Evolutionary conservation across 163 green algal genomes (phyloP).

Genomic region (Chlamydomonas reinhardtii): DNA sequence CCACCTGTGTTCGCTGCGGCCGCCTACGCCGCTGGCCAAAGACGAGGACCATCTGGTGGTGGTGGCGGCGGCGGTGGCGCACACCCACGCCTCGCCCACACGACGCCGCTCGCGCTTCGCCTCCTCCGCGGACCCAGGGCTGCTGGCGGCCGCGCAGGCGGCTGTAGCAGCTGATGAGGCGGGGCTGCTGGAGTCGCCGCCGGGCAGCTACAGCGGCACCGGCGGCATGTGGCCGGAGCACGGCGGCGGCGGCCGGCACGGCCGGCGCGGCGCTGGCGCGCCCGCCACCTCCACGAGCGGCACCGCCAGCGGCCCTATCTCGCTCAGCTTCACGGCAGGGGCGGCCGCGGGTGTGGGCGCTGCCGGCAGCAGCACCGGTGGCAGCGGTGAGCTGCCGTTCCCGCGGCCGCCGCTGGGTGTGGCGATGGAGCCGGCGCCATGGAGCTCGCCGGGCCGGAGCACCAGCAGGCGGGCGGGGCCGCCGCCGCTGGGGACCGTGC

Average conservation of each 20-base stretch:
- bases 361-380: too few species aligned
- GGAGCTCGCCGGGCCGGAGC: background rate
- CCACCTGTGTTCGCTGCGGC: slow-evolving; percentile 23
- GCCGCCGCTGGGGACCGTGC: background rate
- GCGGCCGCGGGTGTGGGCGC: too few species aligned
- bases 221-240: background rate
- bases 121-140: background rate
- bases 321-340: background rate
- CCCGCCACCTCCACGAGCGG: background rate
- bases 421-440: background rate
- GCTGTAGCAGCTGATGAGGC: slow-evolving; percentile 8
- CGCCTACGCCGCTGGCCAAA: slow-evolving; percentile 20
- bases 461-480: background rate
- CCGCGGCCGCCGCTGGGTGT: background rate
- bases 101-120: slow-evolving; percentile 37
- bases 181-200: slow-evolving; percentile 18
- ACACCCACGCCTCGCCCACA: background rate
- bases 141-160: slow-evolving; percentile 10
- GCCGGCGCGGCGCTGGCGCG: background rate
- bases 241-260: background rate
- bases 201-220: background rate
- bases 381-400: too few species aligned
- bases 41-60: slow-evolving; percentile 18
- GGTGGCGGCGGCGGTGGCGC: background rate
- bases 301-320: too few species aligned